Evolutionary conservation across 2,329 filamentous ascomycete genomes (phyloP), one percentile per base, ranked within the genome.

Genomic region (Capronia coronata): DNA sequence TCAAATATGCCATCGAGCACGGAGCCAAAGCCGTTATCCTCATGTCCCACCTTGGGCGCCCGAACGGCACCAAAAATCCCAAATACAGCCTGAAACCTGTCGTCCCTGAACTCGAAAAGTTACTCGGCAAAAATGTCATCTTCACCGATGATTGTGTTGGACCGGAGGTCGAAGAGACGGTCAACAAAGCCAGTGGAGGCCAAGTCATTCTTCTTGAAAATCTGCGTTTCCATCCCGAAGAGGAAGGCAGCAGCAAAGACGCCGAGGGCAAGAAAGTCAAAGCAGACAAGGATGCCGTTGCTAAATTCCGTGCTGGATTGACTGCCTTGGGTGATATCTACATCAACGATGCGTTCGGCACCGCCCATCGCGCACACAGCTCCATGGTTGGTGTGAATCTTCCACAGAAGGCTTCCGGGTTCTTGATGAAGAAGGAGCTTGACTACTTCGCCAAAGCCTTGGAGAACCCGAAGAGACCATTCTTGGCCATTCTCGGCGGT

Each of bases 361-460:
- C 93, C 55, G 93, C 93, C 54, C 93, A 98, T 78, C 88, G 93
- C 70, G 93, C 87, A 42, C 93, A 98, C 82, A 96, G 89, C 71
- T 97, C 91, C 71, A 98, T 98, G 93, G 93, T 98, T 64, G 93
- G 93, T 65, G 80, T 96, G 58, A 83, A 96, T 61, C 84, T 98
- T 42, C 90, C 91, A 62, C 88, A 97, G 71, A 96, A 95, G 78
- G 93, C 93, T 8, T 87, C 91, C 49, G 93, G 93, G 57, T 98
- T 96, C 83, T 83, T 98, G 65, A 89, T 98, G 79, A 98, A 98
- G 86, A 98, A 97, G 79, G 93, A 98, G 75, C 86, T 98, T 57
- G 93, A 98, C 68, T 98, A 98, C 83, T 98, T 98, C 68, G 93
- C 93, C 59, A 82, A 96, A 77, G 93, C 89, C 32, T 86, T 98